phyloP scores from a whole-genome alignment of 768 basidiomycete species.

The Boletus pseudo-olivaceus region DNA sequence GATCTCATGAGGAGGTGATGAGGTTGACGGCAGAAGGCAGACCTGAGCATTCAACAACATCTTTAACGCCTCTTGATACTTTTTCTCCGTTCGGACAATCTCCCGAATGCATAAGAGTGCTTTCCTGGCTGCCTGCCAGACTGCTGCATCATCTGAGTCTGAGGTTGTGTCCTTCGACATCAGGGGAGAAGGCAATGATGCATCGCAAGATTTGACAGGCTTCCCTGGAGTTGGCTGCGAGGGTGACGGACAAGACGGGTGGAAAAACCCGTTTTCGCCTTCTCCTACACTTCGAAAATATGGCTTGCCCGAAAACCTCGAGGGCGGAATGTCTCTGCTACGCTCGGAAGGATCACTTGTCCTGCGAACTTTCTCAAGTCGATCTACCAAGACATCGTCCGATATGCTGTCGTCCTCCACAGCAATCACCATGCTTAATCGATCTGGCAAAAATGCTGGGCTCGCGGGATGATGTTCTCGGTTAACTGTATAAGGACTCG shows the following conservation, averaged over 20 bases:
- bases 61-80: slow-evolving; percentile 38
- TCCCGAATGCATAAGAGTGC: slow-evolving; percentile 46
- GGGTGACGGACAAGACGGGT: not conserved
- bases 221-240: not conserved
- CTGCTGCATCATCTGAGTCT: slow-evolving; percentile 22
- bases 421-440: slow-evolving; percentile 39
- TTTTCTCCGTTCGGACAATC: slow-evolving; percentile 45
- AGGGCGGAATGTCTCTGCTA: not conserved
- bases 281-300: not conserved
- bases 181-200: not conserved
- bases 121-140: slow-evolving; percentile 38
- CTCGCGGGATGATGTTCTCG: not conserved
- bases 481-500: not conserved
- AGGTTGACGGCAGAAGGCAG: slow-evolving; percentile 4
- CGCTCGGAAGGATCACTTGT: slow-evolving; percentile 4
- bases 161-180: slow-evolving; percentile 1
- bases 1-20: not conserved
- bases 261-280: not conserved
- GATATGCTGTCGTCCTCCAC: slow-evolving; percentile 49
- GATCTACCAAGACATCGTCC: slow-evolving; percentile 47
- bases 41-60: slow-evolving; percentile 38
- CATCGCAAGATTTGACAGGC: not conserved
- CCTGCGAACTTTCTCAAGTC: slow-evolving; percentile 43
- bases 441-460: slow-evolving; percentile 1
- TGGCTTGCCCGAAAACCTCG: not conserved